These are phyloP conservation scores for Gilbertella persicaria DNA, from an alignment of 371 early-diverging fungal genomes.

Conservation along the genomic window DNA sequence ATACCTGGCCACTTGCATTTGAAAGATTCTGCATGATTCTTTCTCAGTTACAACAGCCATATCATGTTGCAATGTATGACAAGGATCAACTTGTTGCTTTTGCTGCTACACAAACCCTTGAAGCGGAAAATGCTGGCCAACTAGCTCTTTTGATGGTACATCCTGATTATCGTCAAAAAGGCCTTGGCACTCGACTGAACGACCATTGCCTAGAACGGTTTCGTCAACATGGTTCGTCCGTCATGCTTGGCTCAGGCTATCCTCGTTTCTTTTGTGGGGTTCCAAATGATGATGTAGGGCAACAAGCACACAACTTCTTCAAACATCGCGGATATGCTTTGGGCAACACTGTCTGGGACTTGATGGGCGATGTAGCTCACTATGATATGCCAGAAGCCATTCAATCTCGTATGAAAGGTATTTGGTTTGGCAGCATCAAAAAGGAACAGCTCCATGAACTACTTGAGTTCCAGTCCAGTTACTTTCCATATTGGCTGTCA, in stretches of 20 bases:
- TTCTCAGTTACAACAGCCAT: slow-evolving; percentile 13
- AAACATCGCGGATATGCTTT: slow-evolving; percentile 42
- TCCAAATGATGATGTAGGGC: slow-evolving; percentile 28
- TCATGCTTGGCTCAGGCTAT: slow-evolving; percentile 40
- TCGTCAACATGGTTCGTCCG: slow-evolving; percentile 11
- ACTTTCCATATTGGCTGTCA: slow-evolving; percentile 43
- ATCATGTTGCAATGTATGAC: slow-evolving; percentile 21
- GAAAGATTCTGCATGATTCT: slow-evolving; percentile 29
- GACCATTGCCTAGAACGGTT: slow-evolving; percentile 27
- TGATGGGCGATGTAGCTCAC: slow-evolving; percentile 28
- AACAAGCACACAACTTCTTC: slow-evolving; percentile 30
- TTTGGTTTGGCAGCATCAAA: slow-evolving; percentile 36
- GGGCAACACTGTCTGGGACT: slow-evolving; percentile 29
- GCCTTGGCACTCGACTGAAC: slow-evolving; percentile 38
- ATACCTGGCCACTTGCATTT: slow-evolving; percentile 30
- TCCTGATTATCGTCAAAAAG: slow-evolving; percentile 27
- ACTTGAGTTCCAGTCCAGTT: slow-evolving; percentile 34
- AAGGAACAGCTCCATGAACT: slow-evolving; percentile 31
- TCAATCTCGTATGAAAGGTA: slow-evolving; percentile 32
- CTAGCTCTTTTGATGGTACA: slow-evolving; percentile 39
- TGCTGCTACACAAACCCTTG: slow-evolving; percentile 33
- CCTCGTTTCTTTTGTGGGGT: slow-evolving; percentile 56
- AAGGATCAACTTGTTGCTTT: slow-evolving; percentile 34
- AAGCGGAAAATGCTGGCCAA: slow-evolving; percentile 25
- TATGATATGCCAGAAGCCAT: slow-evolving; percentile 29